Base-by-base conservation (phyloP, 768 basidiomycete genomes). In the Suillus paluster region DNA sequence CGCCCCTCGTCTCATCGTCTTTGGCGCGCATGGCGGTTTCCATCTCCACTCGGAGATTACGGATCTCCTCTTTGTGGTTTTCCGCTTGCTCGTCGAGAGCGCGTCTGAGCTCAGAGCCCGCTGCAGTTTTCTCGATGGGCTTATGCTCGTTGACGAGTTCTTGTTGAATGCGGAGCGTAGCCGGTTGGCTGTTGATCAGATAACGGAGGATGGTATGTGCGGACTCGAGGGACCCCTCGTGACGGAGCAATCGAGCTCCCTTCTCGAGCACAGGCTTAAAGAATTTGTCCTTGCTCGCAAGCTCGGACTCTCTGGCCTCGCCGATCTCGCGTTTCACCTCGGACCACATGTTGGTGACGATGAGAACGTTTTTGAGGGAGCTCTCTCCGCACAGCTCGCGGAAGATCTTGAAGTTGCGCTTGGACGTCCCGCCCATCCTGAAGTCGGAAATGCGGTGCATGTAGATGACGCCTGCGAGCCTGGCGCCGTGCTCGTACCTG, bases 341-440 rank as follows among this genome's bases (percentile, higher is more conserved):
- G 5, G 75, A 79, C 84, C 85, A 85, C 82, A 81, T 85, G 41
- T 77, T 86, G 49, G 85, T 85, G 55, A 80, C 80, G 62, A 86
- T 78, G 30, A 83, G 73, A 33, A 86, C 83, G 62, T 81, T 84
- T 42, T 75, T 72, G 56, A 86, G 79, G 15, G 81, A 75, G 48
- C 59, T 73, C 21, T 82, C 80, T 15, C 86, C 85, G 63, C 85
- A 86, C 14, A 86, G 75, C 60, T 81, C 76, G 52, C 79, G 73
- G 70, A 86, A 85, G 72, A 85, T 78, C 39, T 77, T 75, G 59
- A 84, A 83, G 66, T 83, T 85, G 64, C 80, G 78, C 25, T 75
- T 78, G n/a, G 83, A 81, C 27, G 80, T 81, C 23, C 81, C 82
- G 38, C 81, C 81, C 69, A 86, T 77, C 27, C 83, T 73, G 71